Evolutionary conservation across 2,329 filamentous ascomycete species (phyloP).

Genomic region (Penicillium sp.): DNA sequence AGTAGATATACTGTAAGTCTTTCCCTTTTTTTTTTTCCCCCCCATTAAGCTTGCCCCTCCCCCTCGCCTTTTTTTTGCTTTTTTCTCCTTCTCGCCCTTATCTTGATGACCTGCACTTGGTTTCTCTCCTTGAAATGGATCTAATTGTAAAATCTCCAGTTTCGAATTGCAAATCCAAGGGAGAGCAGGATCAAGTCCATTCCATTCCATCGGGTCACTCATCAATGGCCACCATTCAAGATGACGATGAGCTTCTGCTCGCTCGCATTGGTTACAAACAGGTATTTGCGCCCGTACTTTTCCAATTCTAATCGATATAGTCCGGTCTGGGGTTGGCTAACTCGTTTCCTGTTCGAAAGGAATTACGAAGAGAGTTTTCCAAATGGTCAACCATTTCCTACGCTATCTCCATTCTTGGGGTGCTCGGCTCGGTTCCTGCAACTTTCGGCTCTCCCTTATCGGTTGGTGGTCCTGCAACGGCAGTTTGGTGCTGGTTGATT

Average conservation of each 20-base stretch:
- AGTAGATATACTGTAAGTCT: slow-evolving; percentile 11
- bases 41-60: background rate
- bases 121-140: slow-evolving; percentile 9
- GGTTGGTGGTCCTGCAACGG: slow-evolving; percentile 63
- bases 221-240: slow-evolving; percentile 47
- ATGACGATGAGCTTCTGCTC: slow-evolving; percentile 62
- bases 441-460: slow-evolving; percentile 61
- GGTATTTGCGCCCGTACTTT: slow-evolving; percentile 40
- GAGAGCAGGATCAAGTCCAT: background rate
- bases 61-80: background rate
- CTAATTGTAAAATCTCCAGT: slow-evolving; percentile 14
- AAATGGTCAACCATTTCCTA: slow-evolving; percentile 69
- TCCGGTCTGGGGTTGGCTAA: background rate
- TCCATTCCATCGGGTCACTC: slow-evolving; percentile 1
- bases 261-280: slow-evolving; percentile 65
- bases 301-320: background rate
- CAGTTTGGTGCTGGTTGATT: slow-evolving; percentile 67
- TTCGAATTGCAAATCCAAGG: slow-evolving; percentile 8
- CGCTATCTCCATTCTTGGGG: slow-evolving; percentile 65
- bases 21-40: background rate
- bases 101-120: slow-evolving; percentile 4
- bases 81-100: slow-evolving; percentile 4
- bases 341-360: slow-evolving; percentile 40
- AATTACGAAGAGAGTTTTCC: slow-evolving; percentile 63
- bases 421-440: slow-evolving; percentile 65